Conservation (phyloP, 192 early-diverging fungal genomes). For the Lobosporangium transversale region DNA sequence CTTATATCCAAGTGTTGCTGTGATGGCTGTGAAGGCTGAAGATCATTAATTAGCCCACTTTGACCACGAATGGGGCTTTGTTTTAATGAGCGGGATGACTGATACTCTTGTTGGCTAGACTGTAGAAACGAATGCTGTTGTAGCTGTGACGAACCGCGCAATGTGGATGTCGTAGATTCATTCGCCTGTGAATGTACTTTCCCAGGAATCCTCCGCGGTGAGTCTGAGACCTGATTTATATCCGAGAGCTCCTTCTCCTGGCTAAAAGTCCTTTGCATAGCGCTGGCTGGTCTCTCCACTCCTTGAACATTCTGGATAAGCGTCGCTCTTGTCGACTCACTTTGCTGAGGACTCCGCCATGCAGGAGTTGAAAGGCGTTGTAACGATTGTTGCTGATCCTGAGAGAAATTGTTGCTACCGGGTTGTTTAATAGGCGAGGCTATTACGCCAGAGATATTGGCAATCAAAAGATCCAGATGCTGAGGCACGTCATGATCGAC, state of each 20-base stretch:
- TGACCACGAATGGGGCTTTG: no score
- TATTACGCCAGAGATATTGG: constrained; percentile 6
- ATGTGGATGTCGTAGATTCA: no score
- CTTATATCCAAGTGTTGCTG: constrained; percentile 1
- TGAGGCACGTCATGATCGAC: constrained; percentile 19
- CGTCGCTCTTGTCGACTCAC: neutral
- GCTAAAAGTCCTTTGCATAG: constrained; percentile 33
- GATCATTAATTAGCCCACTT: neutral
- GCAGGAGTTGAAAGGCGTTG: neutral
- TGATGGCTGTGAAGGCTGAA: neutral
- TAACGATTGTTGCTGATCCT: neutral
- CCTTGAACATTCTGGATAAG: constrained; percentile 34
- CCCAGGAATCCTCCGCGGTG: constrained; percentile 22
- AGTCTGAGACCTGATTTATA: constrained; percentile 12
- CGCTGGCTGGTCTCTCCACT: constrained; percentile 38
- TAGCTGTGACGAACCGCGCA: no score
- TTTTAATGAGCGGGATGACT: no score
- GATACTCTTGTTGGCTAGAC: constrained; percentile 24
- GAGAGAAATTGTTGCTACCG: neutral
- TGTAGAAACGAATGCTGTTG: constrained; percentile 30
- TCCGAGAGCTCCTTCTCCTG: constrained; percentile 37
- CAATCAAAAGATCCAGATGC: constrained; percentile 28
- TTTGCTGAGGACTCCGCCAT: constrained; percentile 4
- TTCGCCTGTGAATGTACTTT: constrained; percentile 1
- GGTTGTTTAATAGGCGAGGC: neutral